These are phyloP conservation scores for Paramecium bursaria DNA, from an alignment of 73 alveolate genomes.

Conservation along the genomic window DNA sequence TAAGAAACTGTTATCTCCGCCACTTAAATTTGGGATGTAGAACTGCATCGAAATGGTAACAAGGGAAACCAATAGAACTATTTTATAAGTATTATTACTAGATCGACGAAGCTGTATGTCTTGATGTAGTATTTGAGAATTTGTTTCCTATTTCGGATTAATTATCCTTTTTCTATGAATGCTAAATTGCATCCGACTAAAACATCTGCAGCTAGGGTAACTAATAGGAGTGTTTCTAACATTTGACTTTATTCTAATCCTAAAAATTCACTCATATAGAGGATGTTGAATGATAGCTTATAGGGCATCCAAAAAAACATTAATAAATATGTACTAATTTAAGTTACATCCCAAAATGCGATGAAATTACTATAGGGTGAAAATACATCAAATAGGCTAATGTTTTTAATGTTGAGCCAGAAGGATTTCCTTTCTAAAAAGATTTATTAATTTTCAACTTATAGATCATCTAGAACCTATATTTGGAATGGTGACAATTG, in stretches of 20 bases:
- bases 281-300: slow-evolving; percentile 23
- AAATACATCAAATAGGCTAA: slow-evolving; percentile 35
- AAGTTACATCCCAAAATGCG: slow-evolving; percentile 38
- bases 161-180: slow-evolving; percentile 42
- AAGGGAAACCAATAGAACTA: too few relatives aligned
- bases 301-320: slow-evolving; percentile 53
- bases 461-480: slow-evolving; percentile 33
- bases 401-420: not conserved
- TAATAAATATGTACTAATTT: slow-evolving; percentile 7
- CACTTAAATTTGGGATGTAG: too few relatives aligned
- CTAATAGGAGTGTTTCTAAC: not conserved
- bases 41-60: too few relatives aligned
- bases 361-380: slow-evolving; percentile 55
- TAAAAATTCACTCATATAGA: slow-evolving; percentile 27
- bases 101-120: slow-evolving; percentile 29
- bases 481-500: not conserved
- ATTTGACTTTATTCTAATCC: too few relatives aligned
- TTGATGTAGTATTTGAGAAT: slow-evolving; percentile 17
- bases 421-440: not conserved
- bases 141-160: slow-evolving; percentile 35
- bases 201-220: slow-evolving; percentile 13
- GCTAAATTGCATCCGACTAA: slow-evolving; percentile 42
- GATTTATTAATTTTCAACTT: slow-evolving; percentile 16
- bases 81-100: not conserved
- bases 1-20: too few relatives aligned